These are phyloP conservation scores for Syzygium jambos DNA, from an alignment of 345 rosid species.

Conservation along the genomic window DNA sequence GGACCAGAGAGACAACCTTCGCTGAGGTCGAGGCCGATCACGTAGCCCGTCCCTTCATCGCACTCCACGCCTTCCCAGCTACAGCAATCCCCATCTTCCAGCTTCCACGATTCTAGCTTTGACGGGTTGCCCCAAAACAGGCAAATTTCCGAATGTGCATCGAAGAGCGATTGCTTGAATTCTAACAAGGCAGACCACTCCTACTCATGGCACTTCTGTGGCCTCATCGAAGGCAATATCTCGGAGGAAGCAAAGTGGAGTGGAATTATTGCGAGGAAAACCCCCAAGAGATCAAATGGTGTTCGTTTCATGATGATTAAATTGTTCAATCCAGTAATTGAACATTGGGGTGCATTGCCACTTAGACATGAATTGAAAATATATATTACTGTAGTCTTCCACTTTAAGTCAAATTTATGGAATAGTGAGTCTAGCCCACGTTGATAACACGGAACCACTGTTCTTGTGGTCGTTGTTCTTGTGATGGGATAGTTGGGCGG, in stretches of 20 bases:
- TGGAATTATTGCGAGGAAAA: not conserved
- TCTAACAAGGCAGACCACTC: not conserved
- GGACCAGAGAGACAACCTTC: slow-evolving; percentile 2
- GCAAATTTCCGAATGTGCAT: too few species aligned
- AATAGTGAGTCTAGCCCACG: rapidly evolving
- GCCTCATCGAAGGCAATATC: not conserved
- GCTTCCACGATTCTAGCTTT: not conserved
- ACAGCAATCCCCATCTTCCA: not conserved
- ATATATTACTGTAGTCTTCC: not conserved
- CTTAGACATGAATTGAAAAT: not conserved
- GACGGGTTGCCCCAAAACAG: rapidly evolving
- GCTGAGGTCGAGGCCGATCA: slow-evolving; percentile 9
- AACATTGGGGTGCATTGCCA: not conserved
- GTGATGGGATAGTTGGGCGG: too few species aligned
- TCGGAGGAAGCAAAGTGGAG: not conserved
- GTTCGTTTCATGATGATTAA: not conserved
- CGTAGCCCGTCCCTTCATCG: slow-evolving; percentile 6
- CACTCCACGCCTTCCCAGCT: slow-evolving; percentile 1
- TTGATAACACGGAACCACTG: not conserved
- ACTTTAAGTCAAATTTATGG: not conserved
- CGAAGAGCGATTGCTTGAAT: not conserved
- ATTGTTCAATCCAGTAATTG: not conserved
- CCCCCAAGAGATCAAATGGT: not conserved
- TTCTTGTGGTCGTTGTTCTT: not conserved
- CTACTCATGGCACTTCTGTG: not conserved